Evolutionary conservation across 495 filamentous ascomycete genomes (phyloP).

Genomic region (Pyrenula aspistea): DNA sequence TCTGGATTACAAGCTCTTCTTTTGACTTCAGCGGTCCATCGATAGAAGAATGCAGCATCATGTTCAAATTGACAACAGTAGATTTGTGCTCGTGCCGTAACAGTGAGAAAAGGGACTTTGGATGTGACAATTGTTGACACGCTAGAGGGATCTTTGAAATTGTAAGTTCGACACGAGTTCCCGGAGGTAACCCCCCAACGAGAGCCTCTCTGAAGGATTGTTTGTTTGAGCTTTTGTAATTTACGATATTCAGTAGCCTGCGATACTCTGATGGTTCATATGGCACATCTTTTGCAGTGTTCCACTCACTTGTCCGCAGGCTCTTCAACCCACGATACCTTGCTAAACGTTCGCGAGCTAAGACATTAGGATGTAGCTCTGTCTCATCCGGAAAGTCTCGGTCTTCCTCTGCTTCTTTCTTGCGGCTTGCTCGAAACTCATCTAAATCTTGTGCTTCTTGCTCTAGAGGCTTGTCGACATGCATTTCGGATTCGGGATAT

Average conservation of each 20-base stretch:
- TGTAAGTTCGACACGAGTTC: constrained; percentile 69
- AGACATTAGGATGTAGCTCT: constrained; percentile 78
- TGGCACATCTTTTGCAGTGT: constrained; percentile 71
- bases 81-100: constrained; percentile 91
- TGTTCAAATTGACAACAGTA: constrained; percentile 73
- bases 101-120: constrained; percentile 66
- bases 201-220: constrained; percentile 66
- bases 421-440: constrained; percentile 64
- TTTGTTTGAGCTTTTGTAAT: constrained; percentile 74
- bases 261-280: constrained; percentile 85
- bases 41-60: constrained; percentile 63
- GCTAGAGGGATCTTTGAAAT: constrained; percentile 58
- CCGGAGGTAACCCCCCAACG: constrained; percentile 71
- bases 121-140: constrained; percentile 43
- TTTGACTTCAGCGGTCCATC: constrained; percentile 73
- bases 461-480: constrained; percentile 74
- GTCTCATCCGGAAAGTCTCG: constrained; percentile 95
- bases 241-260: constrained; percentile 65
- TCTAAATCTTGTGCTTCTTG: constrained; percentile 71
- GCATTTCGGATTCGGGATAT: constrained; percentile 83
- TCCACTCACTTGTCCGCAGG: constrained; percentile 74
- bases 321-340: constrained; percentile 86
- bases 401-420: constrained; percentile 73
- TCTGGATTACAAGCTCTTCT: constrained; percentile 78
- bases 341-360: constrained; percentile 72